These are phyloP conservation scores for Salix brachista DNA, from an alignment of 345 rosid species.

Conservation along the genomic window DNA sequence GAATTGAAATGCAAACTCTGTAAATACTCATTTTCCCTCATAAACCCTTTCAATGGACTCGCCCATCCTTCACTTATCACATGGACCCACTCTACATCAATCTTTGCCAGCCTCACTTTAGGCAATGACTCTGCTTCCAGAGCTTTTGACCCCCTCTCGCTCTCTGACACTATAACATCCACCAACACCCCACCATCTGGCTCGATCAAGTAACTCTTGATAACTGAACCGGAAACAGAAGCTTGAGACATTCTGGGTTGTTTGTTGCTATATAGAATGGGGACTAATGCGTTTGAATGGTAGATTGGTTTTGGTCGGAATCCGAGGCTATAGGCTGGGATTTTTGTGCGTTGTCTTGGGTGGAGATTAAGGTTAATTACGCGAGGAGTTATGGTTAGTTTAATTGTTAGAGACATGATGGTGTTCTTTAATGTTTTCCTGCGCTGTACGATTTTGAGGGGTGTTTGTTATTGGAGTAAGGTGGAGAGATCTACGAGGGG, in stretches of 20 bases:
- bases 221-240: slow-evolving; percentile 6
- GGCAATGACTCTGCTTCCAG: slow-evolving; percentile 63
- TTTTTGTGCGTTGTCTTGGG: background rate
- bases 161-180: slow-evolving; percentile 62
- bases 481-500: slow-evolving; percentile 21
- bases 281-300: slow-evolving; percentile 31
- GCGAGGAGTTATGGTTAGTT: slow-evolving; percentile 26
- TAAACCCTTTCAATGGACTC: slow-evolving; percentile 87
- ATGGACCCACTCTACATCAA: slow-evolving; percentile 93
- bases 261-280: slow-evolving; percentile 10
- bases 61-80: slow-evolving; percentile 97
- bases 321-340: slow-evolving; percentile 8
- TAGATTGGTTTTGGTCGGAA: slow-evolving; percentile 36
- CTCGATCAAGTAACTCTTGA: slow-evolving; percentile 68
- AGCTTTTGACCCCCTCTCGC: slow-evolving; percentile 43
- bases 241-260: slow-evolving; percentile 21
- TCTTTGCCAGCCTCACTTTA: slow-evolving; percentile 55
- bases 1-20: slow-evolving; percentile 90
- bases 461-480: background rate
- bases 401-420: slow-evolving; percentile 53
- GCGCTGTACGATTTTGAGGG: background rate
- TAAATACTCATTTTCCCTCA: slow-evolving; percentile 87
- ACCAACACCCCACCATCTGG: slow-evolving; percentile 87
- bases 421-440: background rate
- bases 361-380: background rate